These are phyloP conservation scores for Ophiostoma novo-ulmi DNA, from an alignment of 2,329 filamentous ascomycete species.

Conservation along the genomic window DNA sequence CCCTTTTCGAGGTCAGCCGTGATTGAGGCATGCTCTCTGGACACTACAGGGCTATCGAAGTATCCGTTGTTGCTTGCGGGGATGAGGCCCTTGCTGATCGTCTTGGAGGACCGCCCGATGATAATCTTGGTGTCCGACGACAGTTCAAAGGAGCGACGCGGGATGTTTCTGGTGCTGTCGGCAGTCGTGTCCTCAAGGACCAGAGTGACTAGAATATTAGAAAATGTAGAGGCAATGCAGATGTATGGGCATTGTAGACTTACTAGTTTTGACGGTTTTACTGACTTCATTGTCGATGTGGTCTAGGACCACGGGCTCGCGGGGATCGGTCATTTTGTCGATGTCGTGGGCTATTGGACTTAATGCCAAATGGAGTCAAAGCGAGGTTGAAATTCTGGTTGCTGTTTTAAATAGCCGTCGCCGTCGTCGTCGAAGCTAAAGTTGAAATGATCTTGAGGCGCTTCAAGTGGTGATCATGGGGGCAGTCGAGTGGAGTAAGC, in stretches of 20 bases:
- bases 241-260: not conserved
- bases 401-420: not conserved
- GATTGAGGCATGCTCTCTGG: slow-evolving; percentile 59
- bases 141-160: slow-evolving; percentile 33
- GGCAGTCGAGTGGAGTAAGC: not conserved
- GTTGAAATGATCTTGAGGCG: not conserved
- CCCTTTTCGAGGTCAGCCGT: slow-evolving; percentile 40
- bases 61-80: slow-evolving; percentile 50
- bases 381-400: not conserved
- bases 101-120: slow-evolving; percentile 46
- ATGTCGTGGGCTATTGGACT: not conserved
- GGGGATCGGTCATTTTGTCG: not conserved
- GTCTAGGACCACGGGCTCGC: not conserved
- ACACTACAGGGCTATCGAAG: slow-evolving; percentile 69
- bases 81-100: slow-evolving; percentile 40
- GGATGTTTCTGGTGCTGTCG: slow-evolving; percentile 19
- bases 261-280: not conserved
- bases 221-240: not conserved
- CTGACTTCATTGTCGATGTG: not conserved
- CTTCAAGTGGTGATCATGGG: slow-evolving; percentile 4
- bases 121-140: slow-evolving; percentile 29
- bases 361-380: not conserved
- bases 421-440: not conserved
- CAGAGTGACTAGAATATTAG: not conserved
- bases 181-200: not conserved